Percentiles rank a stretch among this genome's conserved stretches.
These are phyloP conservation scores for Magnusiomyces suaveolens DNA, from an alignment of 1,139 yeast genomes.

Conservation along the genomic window DNA sequence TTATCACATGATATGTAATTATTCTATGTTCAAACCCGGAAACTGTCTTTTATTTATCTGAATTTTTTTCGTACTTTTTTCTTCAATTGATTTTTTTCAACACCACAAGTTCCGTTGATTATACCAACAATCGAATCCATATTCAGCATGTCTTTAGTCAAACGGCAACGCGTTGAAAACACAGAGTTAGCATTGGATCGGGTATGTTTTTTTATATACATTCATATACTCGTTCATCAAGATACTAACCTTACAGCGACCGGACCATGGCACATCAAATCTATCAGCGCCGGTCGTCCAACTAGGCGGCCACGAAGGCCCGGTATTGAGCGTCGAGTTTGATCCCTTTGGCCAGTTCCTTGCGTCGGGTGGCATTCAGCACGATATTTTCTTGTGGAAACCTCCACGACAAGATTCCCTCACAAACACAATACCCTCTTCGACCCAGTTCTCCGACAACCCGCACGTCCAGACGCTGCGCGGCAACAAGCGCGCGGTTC, in stretches of 20 bases:
- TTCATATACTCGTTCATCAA: no score
- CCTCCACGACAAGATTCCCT: not conserved
- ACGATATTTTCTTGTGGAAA: slow-evolving; percentile 21
- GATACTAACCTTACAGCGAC: no score
- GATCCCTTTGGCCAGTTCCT: slow-evolving; percentile 28
- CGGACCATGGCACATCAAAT: not conserved
- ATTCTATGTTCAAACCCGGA: not conserved
- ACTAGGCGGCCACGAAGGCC: slow-evolving; percentile 7
- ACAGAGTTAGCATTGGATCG: not conserved
- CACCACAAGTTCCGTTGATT: not conserved
- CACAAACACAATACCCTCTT: not conserved
- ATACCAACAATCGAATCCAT: not conserved
- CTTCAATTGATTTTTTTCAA: not conserved
- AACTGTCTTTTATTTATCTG: not conserved
- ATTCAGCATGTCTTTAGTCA: not conserved
- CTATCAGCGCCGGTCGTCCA: slow-evolving; percentile 1
- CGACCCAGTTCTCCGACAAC: slow-evolving; percentile 13
- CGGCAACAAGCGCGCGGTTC: slow-evolving; percentile 46
- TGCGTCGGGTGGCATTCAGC: slow-evolving; percentile 31
- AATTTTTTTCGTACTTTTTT: no score
- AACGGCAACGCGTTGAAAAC: not conserved
- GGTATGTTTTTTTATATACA: no score
- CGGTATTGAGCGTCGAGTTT: slow-evolving; percentile 27
- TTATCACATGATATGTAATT: no score
- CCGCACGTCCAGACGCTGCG: slow-evolving; percentile 37